Base-by-base conservation (phyloP, 208 protist species). In the Entamoeba invadens region DNA sequence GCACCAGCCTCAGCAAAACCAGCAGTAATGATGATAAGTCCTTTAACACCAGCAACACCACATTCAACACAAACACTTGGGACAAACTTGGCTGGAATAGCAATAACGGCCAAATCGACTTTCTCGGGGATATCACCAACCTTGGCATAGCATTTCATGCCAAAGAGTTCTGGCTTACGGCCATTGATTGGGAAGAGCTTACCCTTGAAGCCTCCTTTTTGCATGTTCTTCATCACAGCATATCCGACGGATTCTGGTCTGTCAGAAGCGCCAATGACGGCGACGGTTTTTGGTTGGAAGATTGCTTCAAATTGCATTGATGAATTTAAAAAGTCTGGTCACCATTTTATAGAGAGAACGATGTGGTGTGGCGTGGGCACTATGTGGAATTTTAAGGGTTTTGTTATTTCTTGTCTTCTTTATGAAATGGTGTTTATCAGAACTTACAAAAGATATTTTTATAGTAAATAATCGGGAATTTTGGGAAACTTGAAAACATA, bases 1-100 rank as follows among this genome's bases (percentile, higher is more conserved):
- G 46, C 94, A 92, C 93, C 93, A 25, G 94, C 47, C 87, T 96
- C 95, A 42, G 92, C 93, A 46, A 96, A 96, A 77, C 95, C 95
- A 91, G 95, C 95, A 94, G 94, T 92, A 44, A 96, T 93, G 93
- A 95, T 94, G 35, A 96, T 68, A 51, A 31, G 12, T 91, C 68
- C 50, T 35, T 91, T 46, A 45, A 93, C 94, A 4, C 38, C 46
- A 3, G 68, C 91, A 10, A 93, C 87, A 91, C 25, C 94, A 91
- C 95, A 95, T 46, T 96, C 91, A 38, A 50, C 35, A 45, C 94
- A 92, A 31, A 72, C 31, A 91, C 44, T 68, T 45, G 93, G 47
- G 35, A 87, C 46, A 87, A 45, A 45, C 45, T 91, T 92, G 42
- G 95, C 92, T n/a, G 94, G 93, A 47, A 94, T 94, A 87, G 68